Base-by-base conservation (phyloP, 768 basidiomycete species). In the Rhizopogon roseolus region DNA sequence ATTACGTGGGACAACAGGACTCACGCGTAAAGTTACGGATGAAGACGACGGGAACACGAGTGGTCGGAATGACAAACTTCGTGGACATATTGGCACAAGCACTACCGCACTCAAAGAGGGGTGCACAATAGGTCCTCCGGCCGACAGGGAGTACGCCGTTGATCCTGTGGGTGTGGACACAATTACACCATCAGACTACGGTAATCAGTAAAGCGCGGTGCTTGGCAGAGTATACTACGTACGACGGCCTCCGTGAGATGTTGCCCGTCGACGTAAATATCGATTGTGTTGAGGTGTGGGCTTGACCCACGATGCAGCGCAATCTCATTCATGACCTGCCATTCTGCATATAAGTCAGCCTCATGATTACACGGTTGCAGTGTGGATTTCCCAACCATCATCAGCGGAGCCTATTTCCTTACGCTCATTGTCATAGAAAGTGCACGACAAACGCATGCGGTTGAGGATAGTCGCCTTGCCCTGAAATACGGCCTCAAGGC, bases 301-400 rank as follows among this genome's bases (percentile, higher is more conserved):
- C 90, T 90, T 19, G 90, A 83, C 11, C 95, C 95, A 27, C 95
- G 84, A 69, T 98, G 95, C 36, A 98, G 75, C 3, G 92, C 86
- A 54, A 98, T 84, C 69, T 98, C 95, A 64, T 98, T 98, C 93
- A 98, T 95, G 37, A 96, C 95, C 68, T 96, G 94, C 88, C 90
- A 94, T 58, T 87, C 93, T 88, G 43, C 37, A 50, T 22, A 4
- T 57, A n/a, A 36, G 36, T 54, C 16, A 54, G 63, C 17, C 7
- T 19, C 19, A n/a, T 17, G 32, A 17, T 17, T 36, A 6, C 37
- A 38, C 14, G 19, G 10, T 25, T 37, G 41, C 28, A 48, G 32
- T 13, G 41, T 16, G 41, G 41, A 29, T 37, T 50, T 39, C 68
- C 75, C 17, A 38, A 87, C 87, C 85, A 62, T 86, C 79, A 22